These are phyloP conservation scores for Syzygium malaccense DNA, from an alignment of 441 rosid genomes.

Conservation along the genomic window DNA sequence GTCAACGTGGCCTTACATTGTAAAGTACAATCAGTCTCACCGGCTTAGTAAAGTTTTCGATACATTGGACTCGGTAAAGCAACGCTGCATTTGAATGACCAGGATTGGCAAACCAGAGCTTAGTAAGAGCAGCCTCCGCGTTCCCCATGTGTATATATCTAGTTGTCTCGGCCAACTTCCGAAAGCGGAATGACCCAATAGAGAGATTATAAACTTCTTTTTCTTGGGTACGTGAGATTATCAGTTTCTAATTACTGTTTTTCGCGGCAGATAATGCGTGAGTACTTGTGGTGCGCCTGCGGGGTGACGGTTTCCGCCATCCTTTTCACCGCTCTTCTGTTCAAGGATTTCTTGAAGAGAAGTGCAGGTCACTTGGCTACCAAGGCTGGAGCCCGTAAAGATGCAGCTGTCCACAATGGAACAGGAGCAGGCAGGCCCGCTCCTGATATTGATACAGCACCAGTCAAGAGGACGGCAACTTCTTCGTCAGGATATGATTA, in stretches of 20 bases:
- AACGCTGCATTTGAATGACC: too few relatives aligned
- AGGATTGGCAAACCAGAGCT: not conserved
- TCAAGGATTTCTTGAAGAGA: not conserved
- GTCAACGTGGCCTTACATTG: too few relatives aligned
- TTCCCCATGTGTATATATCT: not conserved
- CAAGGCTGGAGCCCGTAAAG: not conserved
- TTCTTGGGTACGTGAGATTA: not conserved
- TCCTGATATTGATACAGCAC: not conserved
- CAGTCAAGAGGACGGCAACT: not conserved
- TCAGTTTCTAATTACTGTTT: not conserved
- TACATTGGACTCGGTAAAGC: too few relatives aligned
- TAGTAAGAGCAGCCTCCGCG: not conserved
- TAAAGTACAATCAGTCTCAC: not conserved
- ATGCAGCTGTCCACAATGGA: not conserved
- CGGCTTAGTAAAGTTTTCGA: not conserved
- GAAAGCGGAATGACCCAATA: not conserved
- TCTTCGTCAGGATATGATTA: not conserved
- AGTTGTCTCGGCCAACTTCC: not conserved
- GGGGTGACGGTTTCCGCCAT: not conserved
- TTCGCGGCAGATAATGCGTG: not conserved
- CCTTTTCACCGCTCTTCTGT: not conserved
- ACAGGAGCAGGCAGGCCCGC: not conserved
- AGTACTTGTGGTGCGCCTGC: not conserved
- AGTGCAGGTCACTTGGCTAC: not conserved
- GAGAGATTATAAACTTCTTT: not conserved